Evolutionary conservation across 805 yeast genomes (phyloP).

Genomic region (Cyberlindnera samutprakarnensis): DNA sequence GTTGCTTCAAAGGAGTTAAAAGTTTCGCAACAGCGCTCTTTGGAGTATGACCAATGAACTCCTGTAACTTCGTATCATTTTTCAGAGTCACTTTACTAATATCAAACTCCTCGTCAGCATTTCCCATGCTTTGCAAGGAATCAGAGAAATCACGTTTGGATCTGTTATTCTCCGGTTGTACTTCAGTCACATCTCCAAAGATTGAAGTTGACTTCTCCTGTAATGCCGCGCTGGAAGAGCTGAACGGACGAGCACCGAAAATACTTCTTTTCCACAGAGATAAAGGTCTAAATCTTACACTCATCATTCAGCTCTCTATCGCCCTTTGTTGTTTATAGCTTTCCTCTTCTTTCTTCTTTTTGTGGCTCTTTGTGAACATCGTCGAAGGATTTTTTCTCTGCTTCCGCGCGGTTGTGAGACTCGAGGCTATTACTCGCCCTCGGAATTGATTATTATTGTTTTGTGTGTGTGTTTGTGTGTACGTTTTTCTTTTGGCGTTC

Average conservation of each 20-base stretch:
- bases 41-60: slow-evolving; percentile 42
- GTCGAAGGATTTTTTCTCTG: no score
- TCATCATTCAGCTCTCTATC: no score
- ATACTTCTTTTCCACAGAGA: background rate
- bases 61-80: slow-evolving; percentile 35
- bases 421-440: no score
- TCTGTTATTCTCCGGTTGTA: slow-evolving; percentile 7
- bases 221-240: background rate
- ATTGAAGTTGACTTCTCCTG: slow-evolving; percentile 7
- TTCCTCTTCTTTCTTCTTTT: no score
- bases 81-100: slow-evolving; percentile 23
- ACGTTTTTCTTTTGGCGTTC: no score
- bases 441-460: no score
- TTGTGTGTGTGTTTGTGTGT: no score
- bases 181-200: slow-evolving; percentile 20
- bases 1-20: slow-evolving; percentile 63
- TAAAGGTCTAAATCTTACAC: background rate
- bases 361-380: no score
- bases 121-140: slow-evolving; percentile 19
- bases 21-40: slow-evolving; percentile 46
- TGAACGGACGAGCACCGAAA: background rate
- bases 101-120: slow-evolving; percentile 13
- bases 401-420: no score
- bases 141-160: slow-evolving; percentile 18
- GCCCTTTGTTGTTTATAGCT: no score